These are phyloP conservation scores for Fragaria ananassa DNA, from an alignment of 306 rosid species.

Conservation along the genomic window DNA sequence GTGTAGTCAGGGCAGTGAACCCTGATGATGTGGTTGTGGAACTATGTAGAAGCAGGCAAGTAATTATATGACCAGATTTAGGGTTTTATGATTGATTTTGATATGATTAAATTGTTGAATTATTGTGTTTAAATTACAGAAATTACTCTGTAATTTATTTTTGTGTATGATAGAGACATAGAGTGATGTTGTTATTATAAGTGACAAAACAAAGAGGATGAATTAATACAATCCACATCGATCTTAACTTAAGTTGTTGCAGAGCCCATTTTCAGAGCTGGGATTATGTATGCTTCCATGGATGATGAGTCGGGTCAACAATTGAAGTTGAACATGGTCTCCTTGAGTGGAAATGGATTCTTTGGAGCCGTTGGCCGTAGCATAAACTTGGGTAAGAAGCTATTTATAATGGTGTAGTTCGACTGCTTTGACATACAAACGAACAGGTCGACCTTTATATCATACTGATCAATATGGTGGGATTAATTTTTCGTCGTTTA, in stretches of 20 bases:
- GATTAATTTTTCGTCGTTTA: not conserved
- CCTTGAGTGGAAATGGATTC: conserved; percentile 78
- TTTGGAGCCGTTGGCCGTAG: conserved; percentile 86
- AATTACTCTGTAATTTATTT: not conserved
- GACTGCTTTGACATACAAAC: not conserved
- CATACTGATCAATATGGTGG: not conserved
- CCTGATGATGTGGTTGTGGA: conserved; percentile 89
- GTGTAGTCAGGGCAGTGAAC: conserved; percentile 54
- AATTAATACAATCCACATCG: not conserved
- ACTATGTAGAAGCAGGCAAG: conserved; percentile 92
- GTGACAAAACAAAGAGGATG: not conserved
- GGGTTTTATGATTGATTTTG: not conserved
- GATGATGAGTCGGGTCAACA: conserved; percentile 50
- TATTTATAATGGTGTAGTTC: not conserved
- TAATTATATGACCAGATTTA: not conserved
- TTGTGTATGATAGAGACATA: not conserved
- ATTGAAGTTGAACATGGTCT: conserved; percentile 69
- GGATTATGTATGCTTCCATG: conserved; percentile 70
- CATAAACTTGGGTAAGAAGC: conserved; percentile 69
- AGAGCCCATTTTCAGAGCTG: conserved; percentile 89
- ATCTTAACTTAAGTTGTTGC: conserved; percentile 54
- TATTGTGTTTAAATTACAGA: not conserved
- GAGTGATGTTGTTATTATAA: not conserved
- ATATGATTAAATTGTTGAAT: not conserved
- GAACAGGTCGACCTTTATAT: not conserved